Evolutionary conservation across 306 rosid genomes (phyloP).

Genomic region (Trichosanthes cucumerina): DNA sequence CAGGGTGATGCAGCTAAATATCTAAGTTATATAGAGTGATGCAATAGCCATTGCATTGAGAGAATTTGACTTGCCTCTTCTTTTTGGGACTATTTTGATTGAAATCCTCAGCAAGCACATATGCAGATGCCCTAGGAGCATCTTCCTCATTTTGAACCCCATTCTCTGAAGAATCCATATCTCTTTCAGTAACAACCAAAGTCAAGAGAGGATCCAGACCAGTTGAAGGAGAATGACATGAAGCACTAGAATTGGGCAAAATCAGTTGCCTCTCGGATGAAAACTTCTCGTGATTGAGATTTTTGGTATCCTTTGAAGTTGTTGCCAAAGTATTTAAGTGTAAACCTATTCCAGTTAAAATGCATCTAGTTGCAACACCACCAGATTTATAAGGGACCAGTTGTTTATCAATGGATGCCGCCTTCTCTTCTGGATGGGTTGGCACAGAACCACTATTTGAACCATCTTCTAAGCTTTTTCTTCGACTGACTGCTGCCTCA

Average conservation of each 20-base stretch:
- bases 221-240: constrained; percentile 25
- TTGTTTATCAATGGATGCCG: constrained; percentile 28
- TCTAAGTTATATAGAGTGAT: background rate
- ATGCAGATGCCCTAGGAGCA: constrained; percentile 36
- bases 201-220: constrained; percentile 36
- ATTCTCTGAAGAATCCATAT: constrained; percentile 28
- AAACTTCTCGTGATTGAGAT: constrained; percentile 27
- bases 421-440: constrained; percentile 37
- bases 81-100: constrained; percentile 65
- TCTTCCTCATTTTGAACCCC: constrained; percentile 48
- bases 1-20: constrained; percentile 5
- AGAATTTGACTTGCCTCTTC: constrained; percentile 47
- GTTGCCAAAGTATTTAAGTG: constrained; percentile 72
- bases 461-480: constrained; percentile 34
- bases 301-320: constrained; percentile 30
- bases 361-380: constrained; percentile 34
- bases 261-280: constrained; percentile 33
- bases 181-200: constrained; percentile 36
- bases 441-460: constrained; percentile 30
- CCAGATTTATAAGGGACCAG: constrained; percentile 27
- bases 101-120: constrained; percentile 41
- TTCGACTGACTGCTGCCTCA: constrained; percentile 50
- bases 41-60: constrained; percentile 2
- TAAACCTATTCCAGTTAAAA: constrained; percentile 66
- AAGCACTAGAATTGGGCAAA: constrained; percentile 32